Conservation (phyloP, 306 rosid genomes). For the Citrullus colocynthis region DNA sequence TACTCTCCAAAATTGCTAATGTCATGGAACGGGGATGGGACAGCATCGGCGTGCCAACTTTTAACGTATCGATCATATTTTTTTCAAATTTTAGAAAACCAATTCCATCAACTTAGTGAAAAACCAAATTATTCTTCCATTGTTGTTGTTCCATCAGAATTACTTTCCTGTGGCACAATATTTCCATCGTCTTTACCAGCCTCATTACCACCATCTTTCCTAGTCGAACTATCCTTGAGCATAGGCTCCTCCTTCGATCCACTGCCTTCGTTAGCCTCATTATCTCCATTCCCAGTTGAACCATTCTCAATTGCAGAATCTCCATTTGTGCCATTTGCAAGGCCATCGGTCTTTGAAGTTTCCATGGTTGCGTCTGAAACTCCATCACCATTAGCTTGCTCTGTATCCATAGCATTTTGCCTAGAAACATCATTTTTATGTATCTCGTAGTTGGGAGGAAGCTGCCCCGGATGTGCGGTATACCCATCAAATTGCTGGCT, state of each 20-base stretch:
- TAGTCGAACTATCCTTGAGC: slow-evolving; percentile 3
- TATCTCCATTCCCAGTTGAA: slow-evolving; percentile 6
- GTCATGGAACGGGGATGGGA: neutral
- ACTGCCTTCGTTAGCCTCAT: neutral
- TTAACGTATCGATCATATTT: neutral
- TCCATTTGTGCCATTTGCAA: slow-evolving; percentile 8
- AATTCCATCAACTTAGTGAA: neutral
- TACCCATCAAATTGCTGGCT: slow-evolving; percentile 9
- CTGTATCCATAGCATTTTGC: slow-evolving; percentile 2
- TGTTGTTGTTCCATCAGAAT: neutral
- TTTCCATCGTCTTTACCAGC: neutral
- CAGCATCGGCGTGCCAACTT: neutral
- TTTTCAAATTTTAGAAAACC: neutral
- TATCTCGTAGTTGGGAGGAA: neutral
- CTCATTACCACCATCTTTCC: neutral
- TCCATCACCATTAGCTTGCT: neutral
- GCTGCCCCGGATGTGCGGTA: slow-evolving; percentile 6
- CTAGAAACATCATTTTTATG: neutral
- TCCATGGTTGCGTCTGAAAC: slow-evolving; percentile 1
- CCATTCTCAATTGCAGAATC: neutral
- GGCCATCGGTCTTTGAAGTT: neutral
- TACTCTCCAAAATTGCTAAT: neutral
- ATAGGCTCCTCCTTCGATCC: neutral
- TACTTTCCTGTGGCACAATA: slow-evolving; percentile 11
- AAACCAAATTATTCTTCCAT: slow-evolving; percentile 12